These are phyloP conservation scores for Chrysoporthe austroafricana DNA, from an alignment of 2,329 filamentous ascomycete genomes.

Conservation along the genomic window DNA sequence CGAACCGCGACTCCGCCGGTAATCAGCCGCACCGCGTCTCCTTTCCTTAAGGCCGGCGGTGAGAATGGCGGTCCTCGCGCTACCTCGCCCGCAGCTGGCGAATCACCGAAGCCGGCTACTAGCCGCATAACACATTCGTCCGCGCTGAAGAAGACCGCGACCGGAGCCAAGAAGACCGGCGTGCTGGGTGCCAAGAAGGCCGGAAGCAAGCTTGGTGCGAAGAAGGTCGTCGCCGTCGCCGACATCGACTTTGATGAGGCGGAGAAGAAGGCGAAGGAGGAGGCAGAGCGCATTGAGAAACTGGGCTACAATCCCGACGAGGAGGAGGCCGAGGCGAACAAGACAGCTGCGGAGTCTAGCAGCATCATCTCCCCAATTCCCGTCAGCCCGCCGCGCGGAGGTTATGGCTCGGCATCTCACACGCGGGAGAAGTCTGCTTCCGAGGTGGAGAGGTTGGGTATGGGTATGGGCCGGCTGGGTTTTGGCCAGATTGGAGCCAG, in stretches of 20 bases:
- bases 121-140: conserved; percentile 77
- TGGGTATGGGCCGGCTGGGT: conserved; percentile 83
- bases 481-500: conserved; percentile 81
- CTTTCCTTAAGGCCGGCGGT: conserved; percentile 76
- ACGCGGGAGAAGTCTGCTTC: conserved; percentile 67
- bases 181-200: conserved; percentile 86
- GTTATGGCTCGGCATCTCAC: conserved; percentile 65
- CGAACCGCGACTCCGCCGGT: conserved; percentile 85
- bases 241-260: conserved; percentile 95
- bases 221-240: conserved; percentile 77
- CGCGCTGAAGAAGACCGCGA: conserved; percentile 77
- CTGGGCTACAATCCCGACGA: conserved; percentile 95
- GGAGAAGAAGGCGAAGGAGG: conserved; percentile 95
- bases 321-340: conserved; percentile 52
- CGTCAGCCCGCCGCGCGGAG: conserved; percentile 65
- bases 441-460: conserved; percentile 86
- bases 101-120: conserved; percentile 56
- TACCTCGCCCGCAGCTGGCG: conserved; percentile 72
- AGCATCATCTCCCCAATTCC: conserved; percentile 76
- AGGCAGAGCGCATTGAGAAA: conserved; percentile 93
- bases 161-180: conserved; percentile 77
- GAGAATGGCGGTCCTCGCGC: conserved; percentile 74
- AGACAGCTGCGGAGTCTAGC: conserved; percentile 47
- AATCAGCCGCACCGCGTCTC: conserved; percentile 81
- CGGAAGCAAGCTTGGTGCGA: conserved; percentile 81